These are phyloP conservation scores for Ascochyta fabae DNA, from an alignment of 2,329 filamentous ascomycete species.

Conservation along the genomic window DNA sequence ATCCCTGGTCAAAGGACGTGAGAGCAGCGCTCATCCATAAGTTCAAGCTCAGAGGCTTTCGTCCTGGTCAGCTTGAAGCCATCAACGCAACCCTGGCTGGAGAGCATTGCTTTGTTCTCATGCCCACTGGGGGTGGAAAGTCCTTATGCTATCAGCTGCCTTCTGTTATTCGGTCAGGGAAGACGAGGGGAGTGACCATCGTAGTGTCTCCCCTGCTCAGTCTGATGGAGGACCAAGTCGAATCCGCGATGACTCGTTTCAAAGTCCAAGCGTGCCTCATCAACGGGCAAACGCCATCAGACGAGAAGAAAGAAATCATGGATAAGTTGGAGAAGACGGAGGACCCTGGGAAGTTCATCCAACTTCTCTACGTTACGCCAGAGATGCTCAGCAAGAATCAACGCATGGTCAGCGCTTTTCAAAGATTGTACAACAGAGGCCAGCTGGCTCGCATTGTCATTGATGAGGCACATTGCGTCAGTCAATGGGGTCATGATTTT, in stretches of 20 bases:
- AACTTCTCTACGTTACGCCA: conserved; percentile 92
- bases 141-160: conserved; percentile 96
- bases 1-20: conserved; percentile 85
- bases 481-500: conserved; percentile 99
- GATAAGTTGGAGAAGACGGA: conserved; percentile 65
- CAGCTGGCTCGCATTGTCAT: conserved; percentile 92
- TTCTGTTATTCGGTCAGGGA: conserved; percentile 80
- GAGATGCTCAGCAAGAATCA: conserved; percentile 92
- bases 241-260: conserved; percentile 72
- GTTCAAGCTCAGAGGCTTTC: conserved; percentile 86
- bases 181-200: conserved; percentile 84
- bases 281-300: conserved; percentile 74
- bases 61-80: conserved; percentile 89
- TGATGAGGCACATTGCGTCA: conserved; percentile 98
- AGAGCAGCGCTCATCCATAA: conserved; percentile 78
- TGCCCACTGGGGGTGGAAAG: conserved; percentile 97
- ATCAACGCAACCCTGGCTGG: conserved; percentile 91
- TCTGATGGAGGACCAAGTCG: conserved; percentile 96
- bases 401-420: conserved; percentile 69
- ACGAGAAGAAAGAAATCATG: conserved; percentile 71
- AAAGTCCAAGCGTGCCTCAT: conserved; percentile 81
- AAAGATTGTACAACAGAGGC: conserved; percentile 69
- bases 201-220: conserved; percentile 95
- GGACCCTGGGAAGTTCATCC: conserved; percentile 76
- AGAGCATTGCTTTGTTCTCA: conserved; percentile 91